Evolutionary conservation across 495 filamentous ascomycete genomes (phyloP).

Genomic region (Daldinia loculata): DNA sequence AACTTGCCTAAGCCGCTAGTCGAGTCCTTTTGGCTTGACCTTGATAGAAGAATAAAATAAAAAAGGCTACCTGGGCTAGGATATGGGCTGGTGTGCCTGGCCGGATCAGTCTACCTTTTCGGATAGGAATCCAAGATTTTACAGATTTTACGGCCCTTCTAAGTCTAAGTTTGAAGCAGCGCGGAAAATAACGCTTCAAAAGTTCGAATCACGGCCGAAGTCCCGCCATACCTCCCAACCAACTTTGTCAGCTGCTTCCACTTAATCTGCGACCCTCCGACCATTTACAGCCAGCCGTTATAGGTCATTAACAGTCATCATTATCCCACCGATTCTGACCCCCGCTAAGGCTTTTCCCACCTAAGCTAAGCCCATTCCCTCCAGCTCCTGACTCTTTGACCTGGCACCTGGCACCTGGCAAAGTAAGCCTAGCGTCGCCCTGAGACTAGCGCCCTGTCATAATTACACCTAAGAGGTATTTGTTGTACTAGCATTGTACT

Average conservation of each 20-base stretch:
- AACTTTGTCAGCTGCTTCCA: conserved; percentile 17
- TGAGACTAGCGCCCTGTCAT: background rate
- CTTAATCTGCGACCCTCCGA: conserved; percentile 19
- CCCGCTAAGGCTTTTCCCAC: background rate
- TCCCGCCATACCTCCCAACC: conserved; percentile 33
- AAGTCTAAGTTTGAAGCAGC: conserved; percentile 22
- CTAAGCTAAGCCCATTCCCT: background rate
- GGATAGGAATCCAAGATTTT: conserved; percentile 15
- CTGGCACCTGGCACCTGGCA: conserved; percentile 1
- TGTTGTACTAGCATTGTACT: background rate
- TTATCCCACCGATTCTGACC: conserved; percentile 2
- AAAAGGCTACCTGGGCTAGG: conserved; percentile 8
- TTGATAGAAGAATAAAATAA: background rate
- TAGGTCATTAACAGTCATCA: no score
- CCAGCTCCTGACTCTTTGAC: conserved; percentile 4
- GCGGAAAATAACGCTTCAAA: conserved; percentile 35
- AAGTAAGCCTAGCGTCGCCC: conserved; percentile 4
- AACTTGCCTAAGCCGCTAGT: conserved; percentile 5
- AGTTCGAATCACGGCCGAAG: conserved; percentile 18
- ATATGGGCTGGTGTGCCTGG: conserved; percentile 24
- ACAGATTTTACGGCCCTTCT: conserved; percentile 15
- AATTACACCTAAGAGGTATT: background rate
- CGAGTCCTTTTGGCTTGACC: conserved; percentile 12
- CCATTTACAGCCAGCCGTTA: background rate
- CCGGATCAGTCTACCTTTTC: conserved; percentile 34